Evolutionary conservation across 257 asterid genomes (phyloP), one percentile per base, ranked within the genome.

Genomic region (Rauvolfia tetraphylla): DNA sequence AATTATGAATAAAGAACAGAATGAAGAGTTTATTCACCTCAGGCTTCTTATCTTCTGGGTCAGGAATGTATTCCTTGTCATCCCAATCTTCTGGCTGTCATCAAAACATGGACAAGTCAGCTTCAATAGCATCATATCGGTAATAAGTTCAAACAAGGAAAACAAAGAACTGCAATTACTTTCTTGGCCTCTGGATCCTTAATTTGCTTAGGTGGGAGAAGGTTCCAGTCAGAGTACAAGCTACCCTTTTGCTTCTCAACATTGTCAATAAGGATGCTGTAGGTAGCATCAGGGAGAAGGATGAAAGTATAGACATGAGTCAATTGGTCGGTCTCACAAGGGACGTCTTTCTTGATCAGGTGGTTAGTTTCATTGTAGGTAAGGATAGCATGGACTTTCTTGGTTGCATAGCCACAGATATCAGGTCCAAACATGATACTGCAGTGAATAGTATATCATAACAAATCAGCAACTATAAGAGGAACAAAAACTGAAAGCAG

Each of bases 341-440:
- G 93, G 67, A 95, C 97, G 14, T 93, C 97, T 86, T 91, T 91
- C 86, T 93, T 93, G 84, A 90, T 89, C 84, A 93, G 84, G 83
- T 91, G 90, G 87, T 93, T 91, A 53, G 90, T 85, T 10, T 42
- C 97, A 15, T 88, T 88, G 75, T 87, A 77, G 38, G 92, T 89
- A 67, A 93, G 92, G 79, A 93, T 93, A n/a, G 95, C 96, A 68
- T 93, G 98, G 69, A 93, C 96, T 79, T 93, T 93, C 76, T 90
- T 90, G 78, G 97, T 91, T 70, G 83, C 80, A 82, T 90, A 91
- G 75, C 98, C 98, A 79, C 98, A 93, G 83, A 93, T 93, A 75
- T 93, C 96, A 41, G 98, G 98, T 75, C 99, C 99, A 87, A 95
- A 95, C 98, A 95, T 95, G 81, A 95, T 93, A 76, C 98, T 95